phyloP scores from a whole-genome alignment of 768 basidiomycete genomes.

The Phanerodontia chrysosporium region DNA sequence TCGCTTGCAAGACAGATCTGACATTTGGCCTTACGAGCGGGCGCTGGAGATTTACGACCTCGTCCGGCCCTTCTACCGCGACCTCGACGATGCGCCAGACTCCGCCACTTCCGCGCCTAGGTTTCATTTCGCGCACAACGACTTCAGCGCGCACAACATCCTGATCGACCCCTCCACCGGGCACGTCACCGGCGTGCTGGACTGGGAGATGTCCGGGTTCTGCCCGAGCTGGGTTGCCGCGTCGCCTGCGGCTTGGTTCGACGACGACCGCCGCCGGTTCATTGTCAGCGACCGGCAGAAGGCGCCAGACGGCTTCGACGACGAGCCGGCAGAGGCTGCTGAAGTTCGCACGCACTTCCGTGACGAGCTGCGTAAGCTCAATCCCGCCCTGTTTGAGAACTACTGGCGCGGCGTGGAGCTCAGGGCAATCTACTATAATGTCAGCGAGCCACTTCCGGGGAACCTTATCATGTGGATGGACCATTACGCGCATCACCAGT shows the following conservation, averaged over 20 bases:
- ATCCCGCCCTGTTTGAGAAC: no score
- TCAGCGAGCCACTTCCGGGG: no score
- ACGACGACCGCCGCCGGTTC: neutral
- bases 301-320: neutral
- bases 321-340: neutral
- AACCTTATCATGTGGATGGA: no score
- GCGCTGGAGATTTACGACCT: neutral
- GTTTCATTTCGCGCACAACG: constrained; percentile 1
- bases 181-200: neutral
- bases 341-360: no score
- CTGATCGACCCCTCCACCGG: neutral
- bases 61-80: neutral
- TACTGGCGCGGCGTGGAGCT: no score
- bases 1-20: no score
- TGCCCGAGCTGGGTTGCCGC: neutral
- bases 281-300: no score
- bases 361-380: no score
- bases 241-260: neutral
- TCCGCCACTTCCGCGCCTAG: neutral
- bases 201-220: constrained; percentile 2
- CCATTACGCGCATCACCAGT: no score
- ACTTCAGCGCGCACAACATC: neutral
- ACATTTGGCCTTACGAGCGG: neutral
- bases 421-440: no score
- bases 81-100: no score